phyloP scores from a whole-genome alignment of 176 grass and related monocot genomes.

The Eleusine coracana region DNA sequence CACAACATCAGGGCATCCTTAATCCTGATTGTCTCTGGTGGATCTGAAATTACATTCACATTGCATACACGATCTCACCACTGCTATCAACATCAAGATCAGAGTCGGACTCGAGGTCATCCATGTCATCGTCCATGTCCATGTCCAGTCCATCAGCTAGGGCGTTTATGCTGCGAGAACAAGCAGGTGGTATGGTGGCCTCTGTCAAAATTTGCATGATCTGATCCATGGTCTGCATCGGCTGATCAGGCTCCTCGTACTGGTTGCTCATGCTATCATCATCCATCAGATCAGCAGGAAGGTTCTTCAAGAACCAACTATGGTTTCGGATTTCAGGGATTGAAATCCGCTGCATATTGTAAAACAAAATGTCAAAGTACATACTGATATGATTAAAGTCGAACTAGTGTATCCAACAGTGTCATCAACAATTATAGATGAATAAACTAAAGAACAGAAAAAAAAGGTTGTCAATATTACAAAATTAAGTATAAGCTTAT shows the following conservation, averaged over 20 bases:
- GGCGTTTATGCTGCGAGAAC: constrained; percentile 62
- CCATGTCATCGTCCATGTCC: constrained; percentile 74
- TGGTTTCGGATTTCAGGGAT: constrained; percentile 70
- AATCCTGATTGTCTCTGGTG: constrained; percentile 25
- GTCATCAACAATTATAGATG: not conserved
- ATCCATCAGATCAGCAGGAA: constrained; percentile 70
- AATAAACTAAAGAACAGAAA: not conserved
- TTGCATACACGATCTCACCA: constrained; percentile 74
- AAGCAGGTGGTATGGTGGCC: constrained; percentile 70
- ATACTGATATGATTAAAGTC: not conserved
- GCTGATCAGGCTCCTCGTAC: constrained; percentile 75
- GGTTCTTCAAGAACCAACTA: constrained; percentile 75
- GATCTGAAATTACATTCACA: constrained; percentile 43
- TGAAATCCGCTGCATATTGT: constrained; percentile 59
- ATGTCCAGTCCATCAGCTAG: constrained; percentile 56
- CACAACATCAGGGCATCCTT: constrained; percentile 40
- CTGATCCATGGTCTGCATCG: constrained; percentile 82
- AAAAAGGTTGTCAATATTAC: not conserved
- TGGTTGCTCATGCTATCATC: constrained; percentile 66
- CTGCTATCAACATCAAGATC: constrained; percentile 80
- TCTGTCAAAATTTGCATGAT: constrained; percentile 82
- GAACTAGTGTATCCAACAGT: constrained; percentile 2
- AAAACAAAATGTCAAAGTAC: constrained; percentile 6
- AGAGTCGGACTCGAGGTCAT: constrained; percentile 66
- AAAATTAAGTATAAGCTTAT: not conserved